These are phyloP conservation scores for Alnus glutinosa DNA, from an alignment of 306 rosid genomes.

Conservation along the genomic window DNA sequence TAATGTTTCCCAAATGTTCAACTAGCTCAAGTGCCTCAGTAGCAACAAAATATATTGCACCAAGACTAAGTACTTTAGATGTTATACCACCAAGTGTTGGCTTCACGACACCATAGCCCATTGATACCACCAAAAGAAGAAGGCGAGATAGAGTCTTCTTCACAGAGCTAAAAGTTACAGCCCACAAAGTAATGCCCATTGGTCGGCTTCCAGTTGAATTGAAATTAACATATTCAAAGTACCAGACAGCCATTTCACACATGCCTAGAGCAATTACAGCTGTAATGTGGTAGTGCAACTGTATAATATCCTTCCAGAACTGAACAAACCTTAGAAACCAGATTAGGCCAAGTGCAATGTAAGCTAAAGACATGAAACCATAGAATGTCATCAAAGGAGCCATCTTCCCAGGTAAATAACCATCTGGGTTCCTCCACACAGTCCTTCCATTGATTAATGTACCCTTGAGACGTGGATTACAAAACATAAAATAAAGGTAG, in stretches of 20 bases:
- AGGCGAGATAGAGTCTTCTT: conserved; percentile 87
- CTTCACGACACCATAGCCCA: conserved; percentile 83
- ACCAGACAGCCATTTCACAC: conserved; percentile 98
- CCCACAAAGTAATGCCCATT: conserved; percentile 91
- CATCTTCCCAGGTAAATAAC: conserved; percentile 91
- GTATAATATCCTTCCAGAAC: conserved; percentile 80
- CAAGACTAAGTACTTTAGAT: conserved; percentile 62
- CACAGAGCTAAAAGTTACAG: conserved; percentile 76
- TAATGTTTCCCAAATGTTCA: conserved; percentile 85
- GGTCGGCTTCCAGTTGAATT: conserved; percentile 88
- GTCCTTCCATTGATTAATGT: conserved; percentile 76
- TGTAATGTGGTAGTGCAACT: conserved; percentile 83
- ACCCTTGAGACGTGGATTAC: conserved; percentile 69
- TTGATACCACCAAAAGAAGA: conserved; percentile 84
- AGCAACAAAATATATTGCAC: conserved; percentile 65
- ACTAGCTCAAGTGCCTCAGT: conserved; percentile 85
- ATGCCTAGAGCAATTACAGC: conserved; percentile 87
- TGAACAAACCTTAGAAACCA: conserved; percentile 88
- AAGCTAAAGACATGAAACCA: conserved; percentile 85
- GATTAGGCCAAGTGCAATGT: conserved; percentile 64
- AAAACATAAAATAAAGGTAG: conserved; percentile 85
- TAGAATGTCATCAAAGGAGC: conserved; percentile 78
- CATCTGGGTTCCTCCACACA: conserved; percentile 83
- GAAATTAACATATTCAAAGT: conserved; percentile 85
- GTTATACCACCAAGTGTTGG: conserved; percentile 82